phyloP scores from a whole-genome alignment of 441 rosid genomes.

The Lagerstroemia fauriei region DNA sequence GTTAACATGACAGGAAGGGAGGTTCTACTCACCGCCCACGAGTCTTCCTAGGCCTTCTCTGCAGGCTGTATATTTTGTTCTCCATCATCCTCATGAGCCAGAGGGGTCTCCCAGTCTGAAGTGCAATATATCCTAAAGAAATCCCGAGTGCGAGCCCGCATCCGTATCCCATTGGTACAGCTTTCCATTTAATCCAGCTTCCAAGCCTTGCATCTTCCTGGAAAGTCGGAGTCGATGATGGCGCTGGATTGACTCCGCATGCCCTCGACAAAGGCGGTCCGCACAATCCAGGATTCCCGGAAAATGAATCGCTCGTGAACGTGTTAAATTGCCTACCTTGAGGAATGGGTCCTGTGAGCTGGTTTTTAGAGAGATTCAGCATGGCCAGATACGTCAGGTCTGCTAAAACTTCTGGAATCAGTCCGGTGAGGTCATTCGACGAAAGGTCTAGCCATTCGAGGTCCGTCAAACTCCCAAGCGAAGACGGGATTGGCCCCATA shows the following conservation, averaged over 20 bases:
- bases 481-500: background rate
- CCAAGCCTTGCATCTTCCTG: background rate
- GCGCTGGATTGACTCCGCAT: conserved; percentile 28
- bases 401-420: background rate
- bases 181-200: background rate
- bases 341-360: conserved; percentile 13
- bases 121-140: background rate
- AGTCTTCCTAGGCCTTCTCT: background rate
- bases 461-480: conserved; percentile 14
- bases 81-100: background rate
- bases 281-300: background rate
- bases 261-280: background rate
- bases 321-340: background rate
- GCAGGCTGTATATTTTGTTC: background rate
- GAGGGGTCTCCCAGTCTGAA: background rate
- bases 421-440: background rate
- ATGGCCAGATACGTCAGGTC: background rate
- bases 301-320: background rate
- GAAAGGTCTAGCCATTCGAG: conserved; percentile 13
- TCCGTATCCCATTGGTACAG: background rate
- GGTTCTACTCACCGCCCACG: background rate
- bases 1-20: too few relatives aligned
- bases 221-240: background rate
- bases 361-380: background rate
- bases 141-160: background rate